A percentile compares a stretch with the other conserved stretches of the same genome.
These are phyloP conservation scores for Suhomyces coccinellae DNA, from an alignment of 1,139 yeast species.

Conservation along the genomic window DNA sequence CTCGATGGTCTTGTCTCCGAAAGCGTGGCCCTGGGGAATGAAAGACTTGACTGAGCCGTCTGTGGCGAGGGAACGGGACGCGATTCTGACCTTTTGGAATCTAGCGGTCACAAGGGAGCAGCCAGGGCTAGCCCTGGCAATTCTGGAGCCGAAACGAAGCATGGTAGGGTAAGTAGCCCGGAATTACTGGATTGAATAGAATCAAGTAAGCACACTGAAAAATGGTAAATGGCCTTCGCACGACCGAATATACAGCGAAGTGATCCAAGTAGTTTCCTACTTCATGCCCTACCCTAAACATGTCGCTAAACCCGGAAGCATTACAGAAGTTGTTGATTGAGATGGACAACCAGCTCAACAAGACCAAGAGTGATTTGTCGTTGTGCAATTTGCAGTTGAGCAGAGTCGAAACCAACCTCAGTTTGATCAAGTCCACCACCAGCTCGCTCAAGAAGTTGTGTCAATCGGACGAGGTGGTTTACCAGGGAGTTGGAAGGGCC, in stretches of 20 bases:
- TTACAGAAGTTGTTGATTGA: conserved; percentile 55
- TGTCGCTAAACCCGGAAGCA: conserved; percentile 50
- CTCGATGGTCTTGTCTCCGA: conserved; percentile 48
- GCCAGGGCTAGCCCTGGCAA: not conserved
- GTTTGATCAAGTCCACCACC: conserved; percentile 56
- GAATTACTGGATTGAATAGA: not conserved
- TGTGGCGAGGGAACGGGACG: conserved; percentile 4
- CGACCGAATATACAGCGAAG: not conserved
- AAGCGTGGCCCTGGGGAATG: conserved; percentile 19
- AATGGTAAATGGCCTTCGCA: not conserved
- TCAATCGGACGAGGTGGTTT: conserved; percentile 49
- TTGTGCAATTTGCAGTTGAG: conserved; percentile 61
- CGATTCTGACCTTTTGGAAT: not conserved
- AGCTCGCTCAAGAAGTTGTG: conserved; percentile 50
- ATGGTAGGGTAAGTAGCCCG: not conserved
- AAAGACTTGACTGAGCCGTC: conserved; percentile 14
- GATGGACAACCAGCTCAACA: conserved; percentile 63
- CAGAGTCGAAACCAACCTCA: conserved; percentile 56
- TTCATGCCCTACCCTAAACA: conserved; percentile 2
- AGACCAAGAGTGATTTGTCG: conserved; percentile 63
- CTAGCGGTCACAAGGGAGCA: not conserved
- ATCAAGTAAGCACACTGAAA: not conserved
- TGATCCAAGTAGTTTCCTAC: not conserved
- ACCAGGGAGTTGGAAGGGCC: conserved; percentile 86
- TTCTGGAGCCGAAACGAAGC: conserved; percentile 8